These are phyloP conservation scores for Dryas octopetala DNA, from an alignment of 306 rosid genomes.

Conservation along the genomic window DNA sequence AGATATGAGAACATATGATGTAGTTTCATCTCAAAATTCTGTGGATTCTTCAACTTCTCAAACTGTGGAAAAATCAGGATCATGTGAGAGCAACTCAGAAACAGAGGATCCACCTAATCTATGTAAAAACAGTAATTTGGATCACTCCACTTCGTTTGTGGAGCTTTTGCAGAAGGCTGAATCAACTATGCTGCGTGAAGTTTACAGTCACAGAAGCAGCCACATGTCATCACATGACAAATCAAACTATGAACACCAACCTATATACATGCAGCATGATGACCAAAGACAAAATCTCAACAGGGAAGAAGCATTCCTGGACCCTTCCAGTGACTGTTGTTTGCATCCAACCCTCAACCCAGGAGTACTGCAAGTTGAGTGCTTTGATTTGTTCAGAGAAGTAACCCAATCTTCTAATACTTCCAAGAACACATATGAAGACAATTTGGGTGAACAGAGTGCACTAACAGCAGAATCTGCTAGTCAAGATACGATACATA, in stretches of 20 bases:
- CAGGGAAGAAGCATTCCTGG: slow-evolving; percentile 39
- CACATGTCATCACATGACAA: slow-evolving; percentile 30
- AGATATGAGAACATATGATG: slow-evolving; percentile 35
- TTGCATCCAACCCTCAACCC: slow-evolving; percentile 38
- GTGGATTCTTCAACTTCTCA: slow-evolving; percentile 57
- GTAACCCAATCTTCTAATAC: slow-evolving; percentile 41
- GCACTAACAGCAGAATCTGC: slow-evolving; percentile 49
- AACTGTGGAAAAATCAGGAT: slow-evolving; percentile 59
- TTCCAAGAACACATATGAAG: slow-evolving; percentile 45
- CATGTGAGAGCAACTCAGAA: slow-evolving; percentile 76
- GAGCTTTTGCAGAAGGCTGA: slow-evolving; percentile 52
- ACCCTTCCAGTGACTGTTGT: slow-evolving; percentile 30
- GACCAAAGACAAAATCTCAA: slow-evolving; percentile 32
- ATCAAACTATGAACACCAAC: slow-evolving; percentile 23
- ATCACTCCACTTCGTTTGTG: slow-evolving; percentile 38
- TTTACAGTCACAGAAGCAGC: slow-evolving; percentile 28
- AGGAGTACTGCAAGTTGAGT: slow-evolving; percentile 39
- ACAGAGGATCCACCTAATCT: slow-evolving; percentile 53
- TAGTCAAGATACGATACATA: slow-evolving; percentile 28
- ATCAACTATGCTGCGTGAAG: slow-evolving; percentile 41
- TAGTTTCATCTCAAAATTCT: slow-evolving; percentile 56
- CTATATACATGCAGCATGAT: slow-evolving; percentile 36
- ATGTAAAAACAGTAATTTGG: slow-evolving; percentile 32
- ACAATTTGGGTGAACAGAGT: slow-evolving; percentile 41
- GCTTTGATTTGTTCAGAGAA: slow-evolving; percentile 41